Conservation (phyloP, 345 rosid genomes). For the Luvunga scandens region DNA sequence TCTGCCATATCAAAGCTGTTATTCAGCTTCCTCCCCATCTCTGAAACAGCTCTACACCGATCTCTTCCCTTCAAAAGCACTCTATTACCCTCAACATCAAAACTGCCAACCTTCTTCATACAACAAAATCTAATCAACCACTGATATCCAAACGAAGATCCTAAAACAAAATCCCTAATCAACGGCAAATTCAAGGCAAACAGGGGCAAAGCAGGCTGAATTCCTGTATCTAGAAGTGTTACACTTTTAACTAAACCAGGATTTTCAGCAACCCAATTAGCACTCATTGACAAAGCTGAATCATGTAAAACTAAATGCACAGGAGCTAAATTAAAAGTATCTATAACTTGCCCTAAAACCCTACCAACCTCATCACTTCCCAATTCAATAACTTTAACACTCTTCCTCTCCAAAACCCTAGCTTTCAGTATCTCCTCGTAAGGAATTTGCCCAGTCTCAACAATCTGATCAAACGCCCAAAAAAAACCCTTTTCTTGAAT, state of each 20-base stretch:
- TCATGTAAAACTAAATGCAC: constrained; percentile 90
- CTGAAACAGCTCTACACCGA: constrained; percentile 62
- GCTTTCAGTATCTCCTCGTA: constrained; percentile 51
- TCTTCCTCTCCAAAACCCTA: constrained; percentile 40
- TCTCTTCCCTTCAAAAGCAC: constrained; percentile 68
- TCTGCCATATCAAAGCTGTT: constrained; percentile 67
- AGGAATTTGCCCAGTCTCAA: constrained; percentile 91
- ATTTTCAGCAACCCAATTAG: constrained; percentile 72
- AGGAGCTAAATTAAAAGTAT: constrained; percentile 69
- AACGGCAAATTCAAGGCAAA: constrained; percentile 57
- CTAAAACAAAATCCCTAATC: constrained; percentile 53
- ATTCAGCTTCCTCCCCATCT: constrained; percentile 61
- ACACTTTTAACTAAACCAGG: constrained; percentile 52
- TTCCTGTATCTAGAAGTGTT: constrained; percentile 71
- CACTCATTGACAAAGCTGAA: constrained; percentile 69
- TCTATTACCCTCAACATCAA: constrained; percentile 66
- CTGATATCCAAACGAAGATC: constrained; percentile 41
- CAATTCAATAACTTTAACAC: constrained; percentile 48
- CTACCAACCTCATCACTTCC: constrained; percentile 66
- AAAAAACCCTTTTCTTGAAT: constrained; percentile 85
- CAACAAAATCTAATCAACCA: constrained; percentile 61
- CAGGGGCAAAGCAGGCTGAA: constrained; percentile 65
- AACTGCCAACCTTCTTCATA: constrained; percentile 42
- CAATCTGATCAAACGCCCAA: constrained; percentile 90
- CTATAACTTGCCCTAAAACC: constrained; percentile 70